These are phyloP conservation scores for Phytopythium kandeliae DNA, from an alignment of 352 stramenopile genomes.

Conservation along the genomic window DNA sequence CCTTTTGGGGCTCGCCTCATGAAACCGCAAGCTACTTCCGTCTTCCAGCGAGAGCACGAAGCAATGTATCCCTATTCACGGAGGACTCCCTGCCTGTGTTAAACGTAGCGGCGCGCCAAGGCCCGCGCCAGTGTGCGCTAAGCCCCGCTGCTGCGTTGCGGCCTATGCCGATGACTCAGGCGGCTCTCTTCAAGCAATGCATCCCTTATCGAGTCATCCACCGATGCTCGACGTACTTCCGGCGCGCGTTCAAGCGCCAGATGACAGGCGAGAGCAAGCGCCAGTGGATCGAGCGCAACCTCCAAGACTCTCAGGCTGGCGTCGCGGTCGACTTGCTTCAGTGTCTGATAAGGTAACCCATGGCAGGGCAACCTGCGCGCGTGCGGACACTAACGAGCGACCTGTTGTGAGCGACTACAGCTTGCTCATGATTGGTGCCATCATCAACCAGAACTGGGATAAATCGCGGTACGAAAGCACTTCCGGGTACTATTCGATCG, in stretches of 20 bases:
- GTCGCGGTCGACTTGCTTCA: conserved; percentile 50
- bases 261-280: conserved; percentile 60
- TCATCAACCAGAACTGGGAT: conserved; percentile 62
- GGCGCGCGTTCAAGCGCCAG: conserved; percentile 43
- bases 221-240: conserved; percentile 14
- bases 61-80: no score
- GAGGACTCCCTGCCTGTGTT: no score
- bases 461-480: conserved; percentile 25
- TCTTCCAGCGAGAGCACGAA: no score
- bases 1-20: no score
- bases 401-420: conserved; percentile 9
- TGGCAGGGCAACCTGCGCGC: neutral
- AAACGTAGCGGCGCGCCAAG: no score
- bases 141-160: no score
- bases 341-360: conserved; percentile 34
- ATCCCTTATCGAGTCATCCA: conserved; percentile 7
- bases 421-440: conserved; percentile 46
- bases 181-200: neutral
- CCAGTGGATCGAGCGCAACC: conserved; percentile 68
- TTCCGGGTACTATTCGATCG: conserved; percentile 29
- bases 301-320: conserved; percentile 60
- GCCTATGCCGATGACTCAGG: conserved; percentile 1
- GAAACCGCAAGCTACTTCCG: no score
- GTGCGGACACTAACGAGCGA: neutral
- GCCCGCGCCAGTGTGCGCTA: no score